A percentile compares a stretch with the other conserved stretches of the same genome.
Evolutionary conservation across 768 basidiomycete genomes (phyloP).

Genomic region (Suillus bovinus): DNA sequence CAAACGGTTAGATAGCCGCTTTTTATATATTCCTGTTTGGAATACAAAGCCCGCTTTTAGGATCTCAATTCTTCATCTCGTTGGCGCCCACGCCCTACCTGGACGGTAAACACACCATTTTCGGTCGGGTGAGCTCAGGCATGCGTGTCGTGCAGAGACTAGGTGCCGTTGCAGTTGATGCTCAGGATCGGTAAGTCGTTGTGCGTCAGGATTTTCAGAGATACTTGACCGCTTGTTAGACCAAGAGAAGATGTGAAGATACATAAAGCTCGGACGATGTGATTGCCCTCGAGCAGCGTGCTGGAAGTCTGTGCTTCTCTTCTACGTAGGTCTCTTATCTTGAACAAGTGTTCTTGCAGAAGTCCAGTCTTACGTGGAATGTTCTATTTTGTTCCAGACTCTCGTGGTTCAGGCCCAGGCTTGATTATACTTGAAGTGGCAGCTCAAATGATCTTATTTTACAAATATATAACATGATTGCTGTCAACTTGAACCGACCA

Average conservation of each 20-base stretch:
- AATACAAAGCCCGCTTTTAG: slow-evolving; percentile 41
- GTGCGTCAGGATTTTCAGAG: not conserved
- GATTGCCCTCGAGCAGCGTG: not conserved
- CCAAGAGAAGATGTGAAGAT: slow-evolving; percentile 88
- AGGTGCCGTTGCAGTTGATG: slow-evolving; percentile 88
- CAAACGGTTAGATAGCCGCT: slow-evolving; percentile 56
- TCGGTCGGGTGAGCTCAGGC: slow-evolving; percentile 86
- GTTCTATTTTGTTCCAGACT: not conserved
- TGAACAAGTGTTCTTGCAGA: not conserved
- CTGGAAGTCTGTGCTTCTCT: not conserved
- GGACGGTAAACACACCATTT: slow-evolving; percentile 85
- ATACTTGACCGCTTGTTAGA: slow-evolving; percentile 22
- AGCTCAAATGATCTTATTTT: not conserved
- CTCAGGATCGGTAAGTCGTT: slow-evolving; percentile 75
- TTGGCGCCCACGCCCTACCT: slow-evolving; percentile 81
- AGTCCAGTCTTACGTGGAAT: not conserved
- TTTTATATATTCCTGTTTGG: slow-evolving; percentile 17
- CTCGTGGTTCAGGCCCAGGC: too few relatives aligned
- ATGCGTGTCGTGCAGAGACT: slow-evolving; percentile 92
- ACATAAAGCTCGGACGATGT: slow-evolving; percentile 57
- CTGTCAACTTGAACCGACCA: not conserved
- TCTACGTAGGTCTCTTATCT: not conserved
- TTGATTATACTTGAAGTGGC: not conserved
- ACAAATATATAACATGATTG: not conserved
- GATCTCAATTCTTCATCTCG: slow-evolving; percentile 94